Conservation (phyloP, 495 filamentous ascomycete genomes). For the Lepidopterella palustris region DNA sequence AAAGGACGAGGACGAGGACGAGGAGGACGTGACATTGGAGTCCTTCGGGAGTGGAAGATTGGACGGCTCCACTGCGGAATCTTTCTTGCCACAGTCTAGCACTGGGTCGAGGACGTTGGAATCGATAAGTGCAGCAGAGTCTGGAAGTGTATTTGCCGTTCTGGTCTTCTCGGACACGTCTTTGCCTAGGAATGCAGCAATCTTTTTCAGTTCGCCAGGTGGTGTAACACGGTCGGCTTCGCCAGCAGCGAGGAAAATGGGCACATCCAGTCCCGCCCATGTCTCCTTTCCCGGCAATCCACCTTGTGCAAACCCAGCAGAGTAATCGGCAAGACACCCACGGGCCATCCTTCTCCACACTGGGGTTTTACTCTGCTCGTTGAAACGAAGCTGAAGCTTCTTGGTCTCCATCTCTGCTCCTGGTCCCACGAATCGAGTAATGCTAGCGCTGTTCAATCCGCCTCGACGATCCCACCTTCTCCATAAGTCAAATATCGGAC, state of each 20-base stretch:
- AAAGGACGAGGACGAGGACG: neutral
- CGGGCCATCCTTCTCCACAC: constrained; percentile 82
- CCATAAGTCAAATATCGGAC: constrained; percentile 67
- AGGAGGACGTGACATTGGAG: neutral
- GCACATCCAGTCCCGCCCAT: constrained; percentile 67
- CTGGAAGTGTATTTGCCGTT: constrained; percentile 41
- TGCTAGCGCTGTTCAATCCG: constrained; percentile 68
- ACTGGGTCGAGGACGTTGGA: neutral
- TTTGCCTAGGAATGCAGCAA: constrained; percentile 52
- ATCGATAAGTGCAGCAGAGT: constrained; percentile 40
- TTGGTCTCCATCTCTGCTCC: constrained; percentile 68
- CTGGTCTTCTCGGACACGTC: constrained; percentile 30
- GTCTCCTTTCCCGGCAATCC: constrained; percentile 62
- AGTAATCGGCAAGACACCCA: constrained; percentile 56
- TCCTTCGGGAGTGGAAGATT: neutral
- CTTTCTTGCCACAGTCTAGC: neutral
- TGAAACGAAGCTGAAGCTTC: constrained; percentile 73
- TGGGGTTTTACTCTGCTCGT: constrained; percentile 69
- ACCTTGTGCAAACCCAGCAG: constrained; percentile 45
- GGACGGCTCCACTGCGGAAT: neutral
- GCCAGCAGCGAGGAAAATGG: constrained; percentile 73
- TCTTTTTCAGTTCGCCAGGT: constrained; percentile 61
- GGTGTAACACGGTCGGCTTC: constrained; percentile 69
- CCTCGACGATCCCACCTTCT: constrained; percentile 75
- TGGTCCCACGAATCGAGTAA: constrained; percentile 69